Percentiles rank a stretch among this genome's conserved stretches.
phyloP scores from a whole-genome alignment of 768 basidiomycete genomes.

The Cystobasidium tubakii region DNA sequence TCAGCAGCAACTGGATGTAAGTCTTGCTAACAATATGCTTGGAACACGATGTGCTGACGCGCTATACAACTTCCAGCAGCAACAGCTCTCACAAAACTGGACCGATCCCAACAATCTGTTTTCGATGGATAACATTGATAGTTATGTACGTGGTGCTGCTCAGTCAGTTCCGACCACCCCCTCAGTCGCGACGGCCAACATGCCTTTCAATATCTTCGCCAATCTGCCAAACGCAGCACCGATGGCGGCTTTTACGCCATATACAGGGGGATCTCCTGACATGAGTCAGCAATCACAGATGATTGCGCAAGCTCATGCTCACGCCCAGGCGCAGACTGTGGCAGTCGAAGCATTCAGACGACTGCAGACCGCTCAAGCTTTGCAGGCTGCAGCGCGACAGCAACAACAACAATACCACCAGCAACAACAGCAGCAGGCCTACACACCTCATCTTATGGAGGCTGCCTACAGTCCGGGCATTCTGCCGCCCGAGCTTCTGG shows the following conservation, averaged over 20 bases:
- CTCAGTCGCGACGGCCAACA: neutral
- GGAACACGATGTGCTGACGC: neutral
- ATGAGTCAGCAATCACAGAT: neutral
- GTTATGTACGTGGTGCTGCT: neutral
- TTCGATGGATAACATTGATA: constrained; percentile 2
- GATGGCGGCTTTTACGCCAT: neutral
- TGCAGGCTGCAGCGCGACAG: constrained; percentile 7
- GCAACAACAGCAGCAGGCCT: neutral
- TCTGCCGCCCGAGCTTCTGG: neutral
- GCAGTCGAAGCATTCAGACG: constrained; percentile 28
- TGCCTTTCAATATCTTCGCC: constrained; percentile 20
- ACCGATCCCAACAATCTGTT: constrained; percentile 2
- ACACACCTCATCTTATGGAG: constrained; percentile 11
- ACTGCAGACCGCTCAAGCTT: constrained; percentile 21
- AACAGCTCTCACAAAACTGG: neutral
- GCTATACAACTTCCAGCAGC: too few species aligned
- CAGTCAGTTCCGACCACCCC: constrained; percentile 13
- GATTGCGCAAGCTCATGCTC: neutral
- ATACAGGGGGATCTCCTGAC: neutral
- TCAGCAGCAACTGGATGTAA: neutral
- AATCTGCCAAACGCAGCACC: neutral
- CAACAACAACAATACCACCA: neutral
- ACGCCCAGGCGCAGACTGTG: constrained; percentile 10
- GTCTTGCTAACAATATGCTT: neutral
- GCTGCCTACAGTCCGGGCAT: constrained; percentile 1